These are phyloP conservation scores for Haberlea rhodopensis DNA, from an alignment of 257 asterid genomes.

Conservation along the genomic window DNA sequence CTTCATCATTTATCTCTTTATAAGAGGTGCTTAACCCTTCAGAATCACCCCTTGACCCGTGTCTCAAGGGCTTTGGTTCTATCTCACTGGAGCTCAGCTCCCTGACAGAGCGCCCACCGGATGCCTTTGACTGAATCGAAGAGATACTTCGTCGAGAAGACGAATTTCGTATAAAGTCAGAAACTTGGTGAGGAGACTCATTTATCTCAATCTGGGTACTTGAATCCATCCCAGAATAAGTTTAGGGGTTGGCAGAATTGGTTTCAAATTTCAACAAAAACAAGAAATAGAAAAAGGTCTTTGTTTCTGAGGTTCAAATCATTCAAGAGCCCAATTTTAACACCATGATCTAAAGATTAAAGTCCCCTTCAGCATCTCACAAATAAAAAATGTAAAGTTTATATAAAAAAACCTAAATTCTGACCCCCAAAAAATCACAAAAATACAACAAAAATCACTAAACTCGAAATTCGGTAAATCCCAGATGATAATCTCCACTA, in stretches of 20 bases:
- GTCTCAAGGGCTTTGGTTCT: constrained; percentile 50
- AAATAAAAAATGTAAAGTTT: constrained; percentile 26
- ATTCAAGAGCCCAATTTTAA: constrained; percentile 36
- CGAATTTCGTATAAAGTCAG: constrained; percentile 39
- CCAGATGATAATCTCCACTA: constrained; percentile 35
- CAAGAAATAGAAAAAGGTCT: constrained; percentile 36
- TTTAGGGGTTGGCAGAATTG: constrained; percentile 29
- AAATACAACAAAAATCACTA: constrained; percentile 2
- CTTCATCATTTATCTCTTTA: constrained; percentile 80
- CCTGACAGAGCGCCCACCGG: constrained; percentile 55
- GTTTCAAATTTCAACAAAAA: constrained; percentile 37
- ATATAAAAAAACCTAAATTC: constrained; percentile 23
- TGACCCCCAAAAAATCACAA: constrained; percentile 19
- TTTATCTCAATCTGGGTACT: constrained; percentile 39
- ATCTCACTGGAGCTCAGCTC: constrained; percentile 61
- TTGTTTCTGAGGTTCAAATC: constrained; percentile 38
- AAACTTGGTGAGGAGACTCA: constrained; percentile 31
- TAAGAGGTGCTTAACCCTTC: constrained; percentile 69
- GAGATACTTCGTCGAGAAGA: constrained; percentile 53
- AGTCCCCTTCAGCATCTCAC: constrained; percentile 29
- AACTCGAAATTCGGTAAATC: constrained; percentile 10
- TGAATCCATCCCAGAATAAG: constrained; percentile 48
- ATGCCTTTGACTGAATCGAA: constrained; percentile 49
- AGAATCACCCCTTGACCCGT: constrained; percentile 76
- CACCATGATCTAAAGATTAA: constrained; percentile 45